Percentiles rank a stretch among this genome's conserved stretches.
phyloP scores from a whole-genome alignment of 1,139 yeast species.

The Candida tropicalis region DNA sequence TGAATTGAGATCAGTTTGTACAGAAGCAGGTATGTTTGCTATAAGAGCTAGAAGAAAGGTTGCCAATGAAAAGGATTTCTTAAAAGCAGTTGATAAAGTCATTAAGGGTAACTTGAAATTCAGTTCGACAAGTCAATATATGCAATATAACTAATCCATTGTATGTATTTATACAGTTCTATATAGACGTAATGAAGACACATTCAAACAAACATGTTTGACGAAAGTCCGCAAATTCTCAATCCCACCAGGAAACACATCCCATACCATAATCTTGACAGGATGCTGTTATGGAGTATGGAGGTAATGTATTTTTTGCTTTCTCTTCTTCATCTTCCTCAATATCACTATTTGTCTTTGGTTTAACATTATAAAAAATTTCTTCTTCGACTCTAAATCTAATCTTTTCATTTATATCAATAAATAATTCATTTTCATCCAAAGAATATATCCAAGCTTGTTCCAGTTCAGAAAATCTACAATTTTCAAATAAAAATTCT shows the following conservation, averaged over 20 bases:
- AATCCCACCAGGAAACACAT: slow-evolving; percentile 93
- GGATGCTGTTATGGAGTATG: slow-evolving; percentile 85
- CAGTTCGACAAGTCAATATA: slow-evolving; percentile 94
- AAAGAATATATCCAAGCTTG: slow-evolving; percentile 95
- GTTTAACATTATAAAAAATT: slow-evolving; percentile 78
- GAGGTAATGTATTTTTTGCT: slow-evolving; percentile 51
- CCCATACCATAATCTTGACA: slow-evolving; percentile 98
- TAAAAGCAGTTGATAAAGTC: slow-evolving; percentile 96
- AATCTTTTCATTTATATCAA: slow-evolving; percentile 89
- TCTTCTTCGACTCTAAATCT: slow-evolving; percentile 91
- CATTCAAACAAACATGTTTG: slow-evolving; percentile 11
- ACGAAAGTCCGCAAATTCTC: not conserved
- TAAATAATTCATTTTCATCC: slow-evolving; percentile 69
- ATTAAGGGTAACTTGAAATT: slow-evolving; percentile 98
- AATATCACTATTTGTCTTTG: slow-evolving; percentile 64
- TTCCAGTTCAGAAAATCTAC: slow-evolving; percentile 70
- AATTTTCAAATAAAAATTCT: slow-evolving; percentile 75
- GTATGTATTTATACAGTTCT: not conserved
- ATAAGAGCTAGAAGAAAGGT: slow-evolving; percentile 97
- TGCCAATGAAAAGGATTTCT: slow-evolving; percentile 95
- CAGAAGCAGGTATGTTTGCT: slow-evolving; percentile 99
- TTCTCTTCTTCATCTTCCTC: slow-evolving; percentile 32
- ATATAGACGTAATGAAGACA: slow-evolving; percentile 1
- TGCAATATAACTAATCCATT: slow-evolving; percentile 74
- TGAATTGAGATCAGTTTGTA: slow-evolving; percentile 92